Evolutionary conservation across 345 rosid genomes (phyloP).

Genomic region (Capsella bursapastoris): DNA sequence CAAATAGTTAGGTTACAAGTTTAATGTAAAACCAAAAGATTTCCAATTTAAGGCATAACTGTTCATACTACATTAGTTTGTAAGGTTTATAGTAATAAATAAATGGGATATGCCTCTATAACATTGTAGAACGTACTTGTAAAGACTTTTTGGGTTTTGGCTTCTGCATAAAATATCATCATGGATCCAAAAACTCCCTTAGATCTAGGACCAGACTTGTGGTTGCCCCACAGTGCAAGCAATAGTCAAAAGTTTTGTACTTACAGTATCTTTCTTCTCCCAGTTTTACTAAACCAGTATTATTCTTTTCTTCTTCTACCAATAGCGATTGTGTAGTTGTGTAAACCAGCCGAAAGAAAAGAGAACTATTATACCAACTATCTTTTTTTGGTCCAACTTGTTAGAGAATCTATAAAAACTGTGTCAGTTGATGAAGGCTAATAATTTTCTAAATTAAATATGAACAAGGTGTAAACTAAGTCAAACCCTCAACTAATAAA

Average conservation of each 20-base stretch:
- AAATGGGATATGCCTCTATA: background rate
- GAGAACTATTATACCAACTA: slow-evolving; percentile 13
- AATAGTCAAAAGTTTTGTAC: slow-evolving; percentile 27
- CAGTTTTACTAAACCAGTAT: background rate
- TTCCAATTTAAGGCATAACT: background rate
- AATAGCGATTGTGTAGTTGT: slow-evolving; percentile 9
- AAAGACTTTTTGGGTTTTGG: background rate
- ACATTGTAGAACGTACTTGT: background rate
- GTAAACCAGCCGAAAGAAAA: slow-evolving; percentile 29
- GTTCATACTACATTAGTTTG: background rate
- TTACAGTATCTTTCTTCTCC: background rate
- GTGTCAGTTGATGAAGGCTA: background rate
- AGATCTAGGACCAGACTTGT: slow-evolving; percentile 27
- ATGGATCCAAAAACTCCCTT: slow-evolving; percentile 2
- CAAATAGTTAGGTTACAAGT: background rate
- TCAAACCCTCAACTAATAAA: slow-evolving; percentile 9
- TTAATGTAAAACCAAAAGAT: background rate
- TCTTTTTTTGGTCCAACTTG: slow-evolving; percentile 21
- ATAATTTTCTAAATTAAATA: background rate
- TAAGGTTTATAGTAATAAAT: background rate
- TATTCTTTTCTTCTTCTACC: background rate
- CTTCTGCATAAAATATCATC: background rate
- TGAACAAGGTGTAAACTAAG: background rate
- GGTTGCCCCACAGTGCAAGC: slow-evolving; percentile 17
- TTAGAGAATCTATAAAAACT: slow-evolving; percentile 18